Evolutionary conservation across 1,284 basidiomycete species (phyloP).

Genomic region (Naganishia sp.): DNA sequence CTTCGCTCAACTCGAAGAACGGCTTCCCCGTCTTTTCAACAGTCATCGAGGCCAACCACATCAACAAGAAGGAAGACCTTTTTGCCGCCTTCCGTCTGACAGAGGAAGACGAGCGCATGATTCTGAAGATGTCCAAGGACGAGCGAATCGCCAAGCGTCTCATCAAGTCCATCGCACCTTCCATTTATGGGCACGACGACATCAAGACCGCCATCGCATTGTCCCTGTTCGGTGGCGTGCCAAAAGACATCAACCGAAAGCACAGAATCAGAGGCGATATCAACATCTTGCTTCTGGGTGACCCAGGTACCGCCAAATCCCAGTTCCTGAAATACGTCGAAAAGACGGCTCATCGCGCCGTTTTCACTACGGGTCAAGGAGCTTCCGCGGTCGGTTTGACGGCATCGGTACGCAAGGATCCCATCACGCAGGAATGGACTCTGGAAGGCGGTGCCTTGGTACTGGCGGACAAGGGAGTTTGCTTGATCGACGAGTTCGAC

Average conservation of each 20-base stretch:
- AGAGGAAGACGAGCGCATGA: constrained; percentile 92
- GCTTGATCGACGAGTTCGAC: constrained; percentile 99
- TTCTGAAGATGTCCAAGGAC: constrained; percentile 80
- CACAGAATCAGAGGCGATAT: constrained; percentile 96
- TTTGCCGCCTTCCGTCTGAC: constrained; percentile 95
- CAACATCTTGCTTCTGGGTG: constrained; percentile 91
- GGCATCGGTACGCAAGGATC: constrained; percentile 95
- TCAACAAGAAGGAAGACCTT: constrained; percentile 92
- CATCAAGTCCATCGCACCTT: constrained; percentile 96
- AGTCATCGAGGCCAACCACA: constrained; percentile 93
- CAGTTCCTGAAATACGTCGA: constrained; percentile 99
- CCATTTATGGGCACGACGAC: constrained; percentile 97
- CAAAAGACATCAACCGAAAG: constrained; percentile 96
- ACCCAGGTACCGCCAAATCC: constrained; percentile 98
- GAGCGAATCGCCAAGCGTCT: constrained; percentile 95
- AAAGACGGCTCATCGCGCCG: constrained; percentile 94
- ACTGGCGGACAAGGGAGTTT: constrained; percentile 97
- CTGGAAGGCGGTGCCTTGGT: constrained; percentile 97
- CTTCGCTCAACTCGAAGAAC: constrained; percentile 95
- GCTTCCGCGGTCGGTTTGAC: constrained; percentile 98
- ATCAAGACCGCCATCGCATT: constrained; percentile 98
- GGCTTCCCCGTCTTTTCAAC: constrained; percentile 99
- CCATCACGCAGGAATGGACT: constrained; percentile 97
- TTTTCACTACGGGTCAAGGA: constrained; percentile 98
- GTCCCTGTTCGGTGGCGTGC: constrained; percentile 88